Conservation (phyloP, 179 eudicot genomes). For the Vitellaria paradoxa region DNA sequence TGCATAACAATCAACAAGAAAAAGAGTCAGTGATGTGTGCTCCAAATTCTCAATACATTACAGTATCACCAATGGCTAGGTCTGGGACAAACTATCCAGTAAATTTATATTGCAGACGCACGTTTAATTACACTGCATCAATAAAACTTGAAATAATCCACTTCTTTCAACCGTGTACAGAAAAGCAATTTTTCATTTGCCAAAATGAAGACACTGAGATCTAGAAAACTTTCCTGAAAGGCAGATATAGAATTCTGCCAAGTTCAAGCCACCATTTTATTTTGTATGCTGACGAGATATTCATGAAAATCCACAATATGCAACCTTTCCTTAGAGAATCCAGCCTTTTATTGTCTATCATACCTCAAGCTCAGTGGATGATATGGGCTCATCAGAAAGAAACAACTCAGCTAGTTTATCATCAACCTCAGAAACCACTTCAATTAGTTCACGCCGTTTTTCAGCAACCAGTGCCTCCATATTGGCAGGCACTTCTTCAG, state of each 20-base stretch:
- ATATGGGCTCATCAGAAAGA: slow-evolving; percentile 86
- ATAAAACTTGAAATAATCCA: background rate
- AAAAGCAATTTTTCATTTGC: background rate
- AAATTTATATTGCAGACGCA: background rate
- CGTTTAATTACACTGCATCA: background rate
- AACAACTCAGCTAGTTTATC: slow-evolving; percentile 86
- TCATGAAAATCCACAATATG: slow-evolving; percentile 1
- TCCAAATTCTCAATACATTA: background rate
- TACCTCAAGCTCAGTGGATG: slow-evolving; percentile 82
- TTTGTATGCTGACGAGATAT: background rate
- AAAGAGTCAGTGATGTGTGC: background rate
- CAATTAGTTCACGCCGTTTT: slow-evolving; percentile 83
- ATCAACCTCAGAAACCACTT: slow-evolving; percentile 93
- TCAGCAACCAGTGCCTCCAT: slow-evolving; percentile 68
- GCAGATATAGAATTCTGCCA: background rate
- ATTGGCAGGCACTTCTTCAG: slow-evolving; percentile 64
- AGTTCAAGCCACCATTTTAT: background rate
- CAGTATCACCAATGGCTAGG: background rate
- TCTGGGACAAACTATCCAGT: background rate
- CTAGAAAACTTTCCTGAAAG: background rate
- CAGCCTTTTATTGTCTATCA: background rate
- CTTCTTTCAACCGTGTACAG: background rate
- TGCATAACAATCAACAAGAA: background rate
- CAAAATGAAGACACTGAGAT: background rate
- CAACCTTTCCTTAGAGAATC: background rate